phyloP scores from a whole-genome alignment of 805 yeast genomes.

The Blastobotrys terrestris region DNA sequence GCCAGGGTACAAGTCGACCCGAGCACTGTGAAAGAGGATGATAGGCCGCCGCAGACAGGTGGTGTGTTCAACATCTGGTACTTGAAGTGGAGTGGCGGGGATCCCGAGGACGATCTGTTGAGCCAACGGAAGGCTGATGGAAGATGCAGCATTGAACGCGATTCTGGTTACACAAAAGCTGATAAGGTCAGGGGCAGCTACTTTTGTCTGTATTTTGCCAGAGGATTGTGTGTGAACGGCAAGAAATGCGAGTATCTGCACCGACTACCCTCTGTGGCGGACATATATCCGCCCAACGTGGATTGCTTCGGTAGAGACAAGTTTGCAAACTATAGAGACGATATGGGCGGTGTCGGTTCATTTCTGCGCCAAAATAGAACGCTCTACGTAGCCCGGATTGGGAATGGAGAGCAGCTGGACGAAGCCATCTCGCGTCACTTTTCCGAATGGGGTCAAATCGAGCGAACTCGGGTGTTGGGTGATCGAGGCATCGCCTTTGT shows the following conservation, averaged over 20 bases:
- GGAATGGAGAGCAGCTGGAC: conserved; percentile 38
- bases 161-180: conserved; percentile 73
- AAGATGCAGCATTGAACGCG: conserved; percentile 52
- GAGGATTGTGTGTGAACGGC: conserved; percentile 83
- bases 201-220: conserved; percentile 79
- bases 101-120: conserved; percentile 34
- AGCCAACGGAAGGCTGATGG: conserved; percentile 46
- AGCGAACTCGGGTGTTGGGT: conserved; percentile 53
- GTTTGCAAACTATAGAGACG: conserved; percentile 75
- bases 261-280: conserved; percentile 59
- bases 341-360: conserved; percentile 91
- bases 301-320: conserved; percentile 95
- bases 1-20: conserved; percentile 76
- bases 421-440: conserved; percentile 45
- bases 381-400: conserved; percentile 62
- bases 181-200: conserved; percentile 42
- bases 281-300: conserved; percentile 51
- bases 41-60: conserved; percentile 74
- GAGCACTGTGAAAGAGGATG: conserved; percentile 46
- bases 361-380: conserved; percentile 66
- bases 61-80: conserved; percentile 83
- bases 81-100: conserved; percentile 82
- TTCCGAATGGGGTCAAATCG: conserved; percentile 70
- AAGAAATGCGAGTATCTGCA: conserved; percentile 71
- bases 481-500: conserved; percentile 72